Evolutionary conservation across 179 eudicot genomes (phyloP), one percentile per base, ranked within the genome.

Genomic region (Nepenthes alata): DNA sequence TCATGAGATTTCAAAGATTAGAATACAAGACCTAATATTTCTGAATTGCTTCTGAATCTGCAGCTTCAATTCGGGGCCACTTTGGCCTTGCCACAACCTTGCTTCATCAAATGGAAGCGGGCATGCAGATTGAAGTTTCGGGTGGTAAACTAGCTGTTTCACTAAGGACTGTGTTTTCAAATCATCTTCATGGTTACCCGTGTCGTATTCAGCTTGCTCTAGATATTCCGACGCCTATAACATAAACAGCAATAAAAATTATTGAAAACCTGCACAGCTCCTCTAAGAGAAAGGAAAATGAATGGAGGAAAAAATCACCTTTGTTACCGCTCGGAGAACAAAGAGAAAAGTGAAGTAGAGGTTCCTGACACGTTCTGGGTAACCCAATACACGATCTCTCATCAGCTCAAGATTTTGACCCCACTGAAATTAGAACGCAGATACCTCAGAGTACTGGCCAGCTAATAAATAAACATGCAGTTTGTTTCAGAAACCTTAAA

Each of bases 41-140:
- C 80, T 77, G 69, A 91, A 89, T 58, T 91, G 91, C 64, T 77
- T 84, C 66, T 86, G 96, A 65, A 86, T 86, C 74, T 91, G 89
- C 61, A 70, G 96, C 76, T 83, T 91, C 53, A 91, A 67, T 71
- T 86, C 89, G 11, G 98, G 96, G 54, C 88, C 95, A 65, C 95
- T 77, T 71, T 86, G 86, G 12, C 97, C 97, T 70, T 91, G 85
- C 97, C 97, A 91, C 69, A 88, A 70, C 73, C 83, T 86, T 44
- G 96, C 97, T 74, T 91, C 97, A 72, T 91, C 93, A 66, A 86
- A 91, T 12, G 98, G 98, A 71, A 91, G 80, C 14, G 96, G 91
- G 63, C 98, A 91, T 53, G 95, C 96, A 68, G 88, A 74, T 65
- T 79, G 80, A 57, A 91, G 75, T 74, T 84, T 86, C 1, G 83